phyloP scores from a whole-genome alignment of 2,329 filamentous ascomycete genomes.

The Monilinia fructicola region DNA sequence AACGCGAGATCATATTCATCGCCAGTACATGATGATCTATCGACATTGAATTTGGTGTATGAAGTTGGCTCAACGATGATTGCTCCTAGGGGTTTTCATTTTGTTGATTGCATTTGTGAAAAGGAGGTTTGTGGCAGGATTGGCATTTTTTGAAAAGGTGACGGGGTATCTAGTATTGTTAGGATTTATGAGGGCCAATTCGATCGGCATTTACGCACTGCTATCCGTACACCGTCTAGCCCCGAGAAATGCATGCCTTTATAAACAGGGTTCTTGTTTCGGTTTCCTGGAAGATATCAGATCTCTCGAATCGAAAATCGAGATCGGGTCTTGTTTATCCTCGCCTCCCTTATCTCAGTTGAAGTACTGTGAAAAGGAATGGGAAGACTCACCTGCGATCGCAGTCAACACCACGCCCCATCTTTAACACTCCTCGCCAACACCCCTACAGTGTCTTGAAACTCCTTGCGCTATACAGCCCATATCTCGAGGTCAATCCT shows the following conservation, averaged over 20 bases:
- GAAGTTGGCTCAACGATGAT: constrained; percentile 62
- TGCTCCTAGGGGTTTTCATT: constrained; percentile 42
- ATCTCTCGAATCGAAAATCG: constrained; percentile 15
- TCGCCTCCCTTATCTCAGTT: background rate
- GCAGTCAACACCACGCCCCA: constrained; percentile 59
- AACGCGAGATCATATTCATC: constrained; percentile 8
- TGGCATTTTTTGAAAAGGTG: constrained; percentile 3
- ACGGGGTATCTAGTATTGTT: constrained; percentile 13
- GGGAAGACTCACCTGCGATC: constrained; percentile 52
- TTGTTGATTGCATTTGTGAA: constrained; percentile 13
- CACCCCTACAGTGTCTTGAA: constrained; percentile 62
- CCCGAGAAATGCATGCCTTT: background rate
- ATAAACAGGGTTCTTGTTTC: background rate
- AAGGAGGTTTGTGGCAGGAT: background rate
- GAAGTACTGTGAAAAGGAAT: background rate
- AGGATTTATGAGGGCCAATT: background rate
- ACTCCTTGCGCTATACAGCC: constrained; percentile 63
- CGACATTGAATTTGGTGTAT: constrained; percentile 54
- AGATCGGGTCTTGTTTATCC: constrained; percentile 11
- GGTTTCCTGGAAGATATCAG: background rate
- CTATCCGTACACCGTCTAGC: constrained; percentile 15
- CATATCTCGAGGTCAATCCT: constrained; percentile 58
- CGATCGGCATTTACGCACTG: background rate
- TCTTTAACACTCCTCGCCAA: constrained; percentile 56
- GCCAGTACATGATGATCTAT: constrained; percentile 12